phyloP scores from a whole-genome alignment of 192 early-diverging fungal species.

The Podochytrium sp. region DNA sequence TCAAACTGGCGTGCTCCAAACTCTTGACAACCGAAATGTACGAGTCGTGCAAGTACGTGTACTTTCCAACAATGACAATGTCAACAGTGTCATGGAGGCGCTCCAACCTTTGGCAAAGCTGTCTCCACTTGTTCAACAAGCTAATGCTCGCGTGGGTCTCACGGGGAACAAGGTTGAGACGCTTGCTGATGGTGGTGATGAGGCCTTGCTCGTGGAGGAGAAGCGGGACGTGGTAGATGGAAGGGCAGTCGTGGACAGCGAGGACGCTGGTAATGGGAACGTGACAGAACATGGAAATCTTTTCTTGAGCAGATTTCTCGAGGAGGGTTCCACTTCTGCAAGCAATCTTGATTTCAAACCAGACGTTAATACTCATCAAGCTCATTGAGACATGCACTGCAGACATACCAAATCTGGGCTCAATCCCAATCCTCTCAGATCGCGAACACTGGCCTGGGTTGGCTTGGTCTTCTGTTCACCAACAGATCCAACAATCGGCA shows the following conservation, averaged over 20 bases:
- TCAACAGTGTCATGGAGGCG: slow-evolving; percentile 80
- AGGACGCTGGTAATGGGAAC: slow-evolving; percentile 91
- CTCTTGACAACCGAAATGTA: slow-evolving; percentile 97
- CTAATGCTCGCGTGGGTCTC: slow-evolving; percentile 58
- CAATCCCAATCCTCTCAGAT: slow-evolving; percentile 92
- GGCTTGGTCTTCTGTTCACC: slow-evolving; percentile 99
- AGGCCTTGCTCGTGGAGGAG: slow-evolving; percentile 87
- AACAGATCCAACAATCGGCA: slow-evolving; percentile 95
- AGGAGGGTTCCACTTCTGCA: slow-evolving; percentile 89
- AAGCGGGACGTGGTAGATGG: slow-evolving; percentile 95
- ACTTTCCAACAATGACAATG: slow-evolving; percentile 95
- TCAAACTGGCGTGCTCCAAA: slow-evolving; percentile 90
- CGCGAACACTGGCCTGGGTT: slow-evolving; percentile 94
- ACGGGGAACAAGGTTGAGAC: slow-evolving; percentile 76
- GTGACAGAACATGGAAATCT: slow-evolving; percentile 99
- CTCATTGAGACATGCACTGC: too few relatives aligned
- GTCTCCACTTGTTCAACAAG: slow-evolving; percentile 86
- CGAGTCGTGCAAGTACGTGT: slow-evolving; percentile 94
- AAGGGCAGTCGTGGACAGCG: slow-evolving; percentile 95
- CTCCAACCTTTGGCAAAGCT: slow-evolving; percentile 74
- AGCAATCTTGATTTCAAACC: too few relatives aligned
- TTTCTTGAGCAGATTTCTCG: slow-evolving; percentile 80
- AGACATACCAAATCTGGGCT: slow-evolving; percentile 80
- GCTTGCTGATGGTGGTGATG: slow-evolving; percentile 78
- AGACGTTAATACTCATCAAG: too few relatives aligned